Base-by-base conservation (phyloP, 139 green algal species). In the Yamagishiella unicocca region DNA sequence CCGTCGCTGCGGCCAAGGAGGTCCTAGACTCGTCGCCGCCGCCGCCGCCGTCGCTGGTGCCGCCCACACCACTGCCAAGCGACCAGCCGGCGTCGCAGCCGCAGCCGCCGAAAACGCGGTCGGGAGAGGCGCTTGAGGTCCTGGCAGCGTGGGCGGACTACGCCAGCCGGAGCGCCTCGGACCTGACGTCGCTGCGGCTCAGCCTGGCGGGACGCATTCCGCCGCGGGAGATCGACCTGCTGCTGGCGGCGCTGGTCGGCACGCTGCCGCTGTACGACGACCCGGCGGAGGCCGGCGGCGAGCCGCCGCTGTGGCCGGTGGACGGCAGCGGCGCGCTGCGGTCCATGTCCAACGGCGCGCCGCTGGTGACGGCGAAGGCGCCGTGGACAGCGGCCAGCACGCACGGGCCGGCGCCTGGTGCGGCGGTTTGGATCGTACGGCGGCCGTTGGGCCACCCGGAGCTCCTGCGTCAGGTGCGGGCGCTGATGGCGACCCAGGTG, bases 151-250 rank as follows among this genome's bases (percentile, higher is more conserved):
- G 80, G 80, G 42, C 64, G 17, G 64, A 55, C 43, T 86, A 67
- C n/a, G 33, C 64, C 6, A 72, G 64, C 9, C 80, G 82, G 35
- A 27, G 22, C 46, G 25, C 82, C 12, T 9, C 25, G 1, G 82
- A 87, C 64, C 74, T 91, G 46, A 87, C 80, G 2, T 27, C 81
- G 22, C 72, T 91, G 37, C 73, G 73, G 3, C 64, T 91, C 64
- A 76, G 71, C 42, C 74, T 91, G 58, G 71, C 78, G 9, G 87
- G 87, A 22, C 81, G 85, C 46, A 85, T 91, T 22, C 43, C 82
- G 40, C 81, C 87, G 8, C 61, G 62, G 0, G 87, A 91, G 53
- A 88, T 91, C 0, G 50, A 88, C 40, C 35, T 68, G 64, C 87
- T 91, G 17, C 40, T 91, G 0, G 73, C 74, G 37, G 74, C 75